A percentile compares a stretch with the other conserved stretches of the same genome.
phyloP scores from a whole-genome alignment of 306 rosid genomes.

The Lablab purpureus region DNA sequence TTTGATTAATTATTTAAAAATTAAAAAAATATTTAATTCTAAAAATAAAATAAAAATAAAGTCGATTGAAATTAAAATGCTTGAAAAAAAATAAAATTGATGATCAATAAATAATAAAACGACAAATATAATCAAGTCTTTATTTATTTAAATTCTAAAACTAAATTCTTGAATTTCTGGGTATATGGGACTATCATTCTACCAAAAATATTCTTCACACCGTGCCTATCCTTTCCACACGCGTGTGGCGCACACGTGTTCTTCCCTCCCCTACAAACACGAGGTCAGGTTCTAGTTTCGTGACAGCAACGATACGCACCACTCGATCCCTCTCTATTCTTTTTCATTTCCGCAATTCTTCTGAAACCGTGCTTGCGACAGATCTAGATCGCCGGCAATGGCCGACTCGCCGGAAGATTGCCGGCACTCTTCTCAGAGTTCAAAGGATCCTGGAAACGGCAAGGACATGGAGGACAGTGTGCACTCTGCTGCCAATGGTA shows the following conservation, averaged over 20 bases:
- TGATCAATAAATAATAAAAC: too few species aligned
- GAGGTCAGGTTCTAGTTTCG: background rate
- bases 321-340: background rate
- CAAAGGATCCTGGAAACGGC: conserved; percentile 55
- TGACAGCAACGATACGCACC: background rate
- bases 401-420: conserved; percentile 56
- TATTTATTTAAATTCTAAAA: too few species aligned
- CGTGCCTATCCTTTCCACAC: background rate
- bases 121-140: too few species aligned
- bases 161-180: too few species aligned
- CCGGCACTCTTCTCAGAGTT: conserved; percentile 53
- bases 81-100: too few species aligned
- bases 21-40: too few species aligned
- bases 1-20: too few species aligned
- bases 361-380: conserved; percentile 23
- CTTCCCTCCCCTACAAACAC: background rate
- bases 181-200: too few species aligned
- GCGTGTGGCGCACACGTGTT: conserved; percentile 32
- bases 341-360: background rate
- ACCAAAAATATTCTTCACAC: background rate
- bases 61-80: too few species aligned
- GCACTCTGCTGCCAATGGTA: conserved; percentile 43
- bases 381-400: conserved; percentile 66
- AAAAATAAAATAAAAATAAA: too few species aligned
- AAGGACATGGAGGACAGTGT: conserved; percentile 43